These are phyloP conservation scores for Daldinia caldariorum DNA, from an alignment of 495 filamentous ascomycete species.

Conservation along the genomic window DNA sequence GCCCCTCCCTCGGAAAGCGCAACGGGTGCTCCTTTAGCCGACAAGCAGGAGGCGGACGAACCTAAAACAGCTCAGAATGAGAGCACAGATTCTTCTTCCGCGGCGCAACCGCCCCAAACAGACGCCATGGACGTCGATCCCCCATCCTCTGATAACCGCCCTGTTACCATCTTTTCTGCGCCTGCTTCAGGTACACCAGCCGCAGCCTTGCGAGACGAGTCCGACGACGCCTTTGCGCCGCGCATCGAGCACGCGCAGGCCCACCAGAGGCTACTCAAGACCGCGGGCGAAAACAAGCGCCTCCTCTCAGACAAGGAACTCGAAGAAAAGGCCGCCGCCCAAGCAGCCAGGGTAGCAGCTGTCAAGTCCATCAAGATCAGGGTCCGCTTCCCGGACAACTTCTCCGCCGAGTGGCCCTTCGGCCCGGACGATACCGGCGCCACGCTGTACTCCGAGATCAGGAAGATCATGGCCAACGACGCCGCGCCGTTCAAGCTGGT, in stretches of 20 bases:
- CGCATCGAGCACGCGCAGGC: conserved; percentile 85
- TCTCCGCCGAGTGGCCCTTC: conserved; percentile 72
- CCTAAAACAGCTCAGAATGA: conserved; percentile 6
- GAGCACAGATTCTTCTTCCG: not conserved
- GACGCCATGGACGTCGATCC: conserved; percentile 47
- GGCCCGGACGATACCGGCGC: conserved; percentile 69
- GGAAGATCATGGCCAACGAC: conserved; percentile 58
- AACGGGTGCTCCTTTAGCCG: conserved; percentile 1
- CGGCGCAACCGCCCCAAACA: conserved; percentile 27
- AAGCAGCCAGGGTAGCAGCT: conserved; percentile 68
- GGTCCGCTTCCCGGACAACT: conserved; percentile 87
- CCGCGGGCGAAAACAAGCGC: conserved; percentile 71
- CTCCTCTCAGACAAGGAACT: conserved; percentile 75
- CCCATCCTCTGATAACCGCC: conserved; percentile 48
- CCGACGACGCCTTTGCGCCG: conserved; percentile 81
- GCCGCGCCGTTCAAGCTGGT: conserved; percentile 61
- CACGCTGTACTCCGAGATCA: conserved; percentile 74
- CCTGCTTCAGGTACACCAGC: conserved; percentile 76
- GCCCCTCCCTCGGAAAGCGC: conserved; percentile 10
- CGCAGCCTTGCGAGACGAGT: conserved; percentile 70
- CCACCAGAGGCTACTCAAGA: conserved; percentile 77
- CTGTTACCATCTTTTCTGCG: conserved; percentile 78
- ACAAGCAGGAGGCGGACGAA: conserved; percentile 14
- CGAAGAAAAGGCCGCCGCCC: conserved; percentile 64
- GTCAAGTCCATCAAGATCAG: conserved; percentile 78